These are phyloP conservation scores for Monilinia fructigena DNA, from an alignment of 2,329 filamentous ascomycete genomes.

Conservation along the genomic window DNA sequence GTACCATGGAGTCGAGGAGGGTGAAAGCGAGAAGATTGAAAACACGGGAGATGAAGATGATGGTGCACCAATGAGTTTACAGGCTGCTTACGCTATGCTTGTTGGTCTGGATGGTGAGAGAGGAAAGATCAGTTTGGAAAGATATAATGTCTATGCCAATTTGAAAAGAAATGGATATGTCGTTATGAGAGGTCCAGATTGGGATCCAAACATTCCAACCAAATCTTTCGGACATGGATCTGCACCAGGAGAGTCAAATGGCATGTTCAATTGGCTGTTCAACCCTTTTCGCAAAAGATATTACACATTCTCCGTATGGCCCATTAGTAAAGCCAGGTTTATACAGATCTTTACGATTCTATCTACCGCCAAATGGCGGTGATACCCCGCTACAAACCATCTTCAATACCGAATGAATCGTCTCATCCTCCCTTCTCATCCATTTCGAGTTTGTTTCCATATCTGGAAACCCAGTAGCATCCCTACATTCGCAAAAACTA, in stretches of 20 bases:
- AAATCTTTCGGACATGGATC: slow-evolving; percentile 17
- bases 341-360: slow-evolving; percentile 61
- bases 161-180: slow-evolving; percentile 81
- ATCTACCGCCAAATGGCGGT: slow-evolving; percentile 77
- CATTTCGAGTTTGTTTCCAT: slow-evolving; percentile 75
- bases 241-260: slow-evolving; percentile 25
- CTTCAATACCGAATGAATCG: slow-evolving; percentile 36
- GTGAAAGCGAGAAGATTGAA: slow-evolving; percentile 44
- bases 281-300: slow-evolving; percentile 33
- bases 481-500: slow-evolving; percentile 72
- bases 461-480: slow-evolving; percentile 70
- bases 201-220: slow-evolving; percentile 41
- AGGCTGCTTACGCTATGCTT: slow-evolving; percentile 84
- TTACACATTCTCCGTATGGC: slow-evolving; percentile 43
- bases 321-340: slow-evolving; percentile 63
- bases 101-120: slow-evolving; percentile 66
- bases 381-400: slow-evolving; percentile 69
- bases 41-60: slow-evolving; percentile 53
- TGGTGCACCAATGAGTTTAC: slow-evolving; percentile 82
- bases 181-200: slow-evolving; percentile 66
- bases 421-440: slow-evolving; percentile 42
- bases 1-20: slow-evolving; percentile 41
- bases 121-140: slow-evolving; percentile 66
- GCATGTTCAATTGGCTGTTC: slow-evolving; percentile 39
- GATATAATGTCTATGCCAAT: slow-evolving; percentile 84